phyloP scores from a whole-genome alignment of 148 eudicot species.

The Amaranthus hypochondriacus region DNA sequence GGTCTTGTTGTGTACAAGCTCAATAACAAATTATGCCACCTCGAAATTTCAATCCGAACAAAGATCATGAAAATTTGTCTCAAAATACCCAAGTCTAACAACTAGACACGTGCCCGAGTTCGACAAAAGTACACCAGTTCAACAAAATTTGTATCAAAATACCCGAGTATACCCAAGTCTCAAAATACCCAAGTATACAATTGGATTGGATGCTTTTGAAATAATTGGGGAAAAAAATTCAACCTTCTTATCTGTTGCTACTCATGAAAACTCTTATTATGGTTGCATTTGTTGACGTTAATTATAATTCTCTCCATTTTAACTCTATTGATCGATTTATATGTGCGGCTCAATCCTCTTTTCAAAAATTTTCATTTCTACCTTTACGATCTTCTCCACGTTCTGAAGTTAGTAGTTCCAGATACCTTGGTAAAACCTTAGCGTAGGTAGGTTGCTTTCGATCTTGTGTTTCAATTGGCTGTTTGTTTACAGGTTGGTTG shows the following conservation, averaged over 20 bases:
- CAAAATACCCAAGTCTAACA: no score
- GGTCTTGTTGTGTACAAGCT: no score
- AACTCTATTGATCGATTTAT: background rate
- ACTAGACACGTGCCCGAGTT: no score
- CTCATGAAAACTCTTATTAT: background rate
- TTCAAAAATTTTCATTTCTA: no score
- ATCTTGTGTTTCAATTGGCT: slow-evolving; percentile 10
- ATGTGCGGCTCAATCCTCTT: background rate
- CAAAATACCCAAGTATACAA: background rate
- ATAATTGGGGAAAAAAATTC: background rate
- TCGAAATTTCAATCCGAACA: no score
- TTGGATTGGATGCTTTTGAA: background rate
- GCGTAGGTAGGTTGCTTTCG: no score
- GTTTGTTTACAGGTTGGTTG: slow-evolving; percentile 73
- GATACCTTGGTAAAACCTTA: background rate
- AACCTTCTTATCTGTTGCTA: background rate
- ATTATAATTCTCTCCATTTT: background rate
- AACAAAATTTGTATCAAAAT: no score
- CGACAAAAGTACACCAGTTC: no score
- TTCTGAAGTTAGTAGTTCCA: background rate
- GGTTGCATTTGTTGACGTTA: background rate
- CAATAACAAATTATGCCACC: no score
- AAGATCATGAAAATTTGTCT: no score
- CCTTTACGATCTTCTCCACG: background rate
- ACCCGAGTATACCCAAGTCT: no score